Conservation (phyloP, 2,329 filamentous ascomycete genomes). For the Calonectria montana region DNA sequence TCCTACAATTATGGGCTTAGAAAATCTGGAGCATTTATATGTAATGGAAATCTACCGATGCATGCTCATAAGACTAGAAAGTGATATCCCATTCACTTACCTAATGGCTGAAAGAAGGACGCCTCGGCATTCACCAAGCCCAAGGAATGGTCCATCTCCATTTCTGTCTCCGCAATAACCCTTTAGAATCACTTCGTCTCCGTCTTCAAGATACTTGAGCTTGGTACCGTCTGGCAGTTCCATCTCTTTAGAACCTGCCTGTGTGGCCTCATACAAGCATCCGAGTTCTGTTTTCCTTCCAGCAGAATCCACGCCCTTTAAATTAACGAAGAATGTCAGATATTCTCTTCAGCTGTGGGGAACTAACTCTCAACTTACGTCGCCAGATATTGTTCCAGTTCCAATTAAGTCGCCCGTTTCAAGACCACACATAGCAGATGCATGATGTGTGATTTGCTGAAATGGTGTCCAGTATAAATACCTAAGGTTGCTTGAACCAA, state of each 20-base stretch:
- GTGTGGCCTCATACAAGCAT: not conserved
- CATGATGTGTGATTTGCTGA: not conserved
- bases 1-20: too few species aligned
- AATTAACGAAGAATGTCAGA: not conserved
- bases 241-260: not conserved
- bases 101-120: not conserved
- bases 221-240: not conserved
- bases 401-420: not conserved
- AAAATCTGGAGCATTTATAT: too few species aligned
- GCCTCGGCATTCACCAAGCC: not conserved
- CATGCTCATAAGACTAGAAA: not conserved
- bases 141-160: not conserved
- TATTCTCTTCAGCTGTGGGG: not conserved
- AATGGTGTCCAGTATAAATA: not conserved
- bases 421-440: not conserved
- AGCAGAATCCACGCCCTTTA: not conserved
- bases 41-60: too few species aligned
- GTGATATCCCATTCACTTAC: not conserved
- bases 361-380: not conserved
- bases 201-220: not conserved
- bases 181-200: not conserved
- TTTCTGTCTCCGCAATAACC: not conserved
- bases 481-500: not conserved
- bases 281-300: not conserved
- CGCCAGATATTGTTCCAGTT: not conserved